Evolutionary conservation across 2,329 filamentous ascomycete genomes (phyloP), one percentile per base, ranked within the genome.

Genomic region (Fusarium pseudocircinatum): DNA sequence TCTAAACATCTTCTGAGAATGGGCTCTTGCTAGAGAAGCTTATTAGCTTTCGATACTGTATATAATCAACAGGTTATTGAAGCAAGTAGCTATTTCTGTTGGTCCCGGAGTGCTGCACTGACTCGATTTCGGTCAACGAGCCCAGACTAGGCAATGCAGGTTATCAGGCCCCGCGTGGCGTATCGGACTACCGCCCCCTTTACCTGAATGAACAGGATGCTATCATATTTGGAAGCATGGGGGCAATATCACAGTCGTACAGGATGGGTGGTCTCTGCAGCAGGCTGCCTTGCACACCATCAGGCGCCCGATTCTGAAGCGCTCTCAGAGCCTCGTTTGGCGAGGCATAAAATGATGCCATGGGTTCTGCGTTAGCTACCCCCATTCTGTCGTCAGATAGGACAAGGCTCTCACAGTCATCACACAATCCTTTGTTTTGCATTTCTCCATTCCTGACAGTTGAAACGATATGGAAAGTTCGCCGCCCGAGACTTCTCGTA

Each of bases 401-500:
- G 4, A 28, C n/a, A 15, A 47, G 44, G 26, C 26, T 47, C 26
- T 30, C 3, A 4, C 14, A 30, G 20, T 12, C 4, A 16, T 0
- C 10, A n/a, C 44, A 39, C 10, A 39, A 39, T 39, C 37, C 18
- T 39, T 39, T 22, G 18, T 39, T 39, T 39, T 20, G 37, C 18
- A 46, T n/a, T 15, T 28, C 43, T 22, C 20, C 7, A 8, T 46
- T 15, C 26, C 37, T 11, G 18, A 12, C 20, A 39, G 37, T 39
- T 7, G 18, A 39, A 39, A 18, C 37, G 18, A 22, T 5, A 39
- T 39, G 37, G 12, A 12, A 2, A 34, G 13, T 13, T 1, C 39
- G 0, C 0, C 24, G 0, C 16, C 53, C 3, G 53, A 34, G 0
- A 20, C 2, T 4, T 43, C 42, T 37, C 7, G 1, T 9, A n/a